Conservation (phyloP, 2,329 filamentous ascomycete species). For the Aspergillus sp. region DNA sequence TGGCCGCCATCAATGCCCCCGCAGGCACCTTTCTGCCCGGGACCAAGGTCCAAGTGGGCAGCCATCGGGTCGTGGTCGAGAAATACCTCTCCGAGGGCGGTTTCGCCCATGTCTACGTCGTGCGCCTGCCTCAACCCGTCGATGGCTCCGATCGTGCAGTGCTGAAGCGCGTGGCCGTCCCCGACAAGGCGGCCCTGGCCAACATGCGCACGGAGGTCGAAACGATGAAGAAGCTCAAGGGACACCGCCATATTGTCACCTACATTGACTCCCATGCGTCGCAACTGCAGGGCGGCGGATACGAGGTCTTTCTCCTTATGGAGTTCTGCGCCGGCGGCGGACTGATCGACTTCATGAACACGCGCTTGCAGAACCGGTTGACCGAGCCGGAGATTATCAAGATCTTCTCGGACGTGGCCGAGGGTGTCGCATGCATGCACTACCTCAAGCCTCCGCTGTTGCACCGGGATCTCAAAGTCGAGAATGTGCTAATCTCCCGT, state of each 20-base stretch:
- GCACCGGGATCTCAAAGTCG: constrained; percentile 94
- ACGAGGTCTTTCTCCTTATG: constrained; percentile 98
- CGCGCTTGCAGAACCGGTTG: constrained; percentile 88
- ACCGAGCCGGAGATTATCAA: constrained; percentile 97
- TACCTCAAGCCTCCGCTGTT: constrained; percentile 92
- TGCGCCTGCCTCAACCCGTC: constrained; percentile 76
- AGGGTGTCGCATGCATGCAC: constrained; percentile 98
- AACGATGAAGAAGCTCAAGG: constrained; percentile 99
- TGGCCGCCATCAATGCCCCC: constrained; percentile 48
- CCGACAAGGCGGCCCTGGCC: constrained; percentile 89
- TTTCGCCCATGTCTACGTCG: constrained; percentile 97
- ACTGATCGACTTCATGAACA: constrained; percentile 99
- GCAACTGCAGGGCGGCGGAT: constrained; percentile 86
- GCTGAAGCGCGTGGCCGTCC: constrained; percentile 91
- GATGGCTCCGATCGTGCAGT: constrained; percentile 80
- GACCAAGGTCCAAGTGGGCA: constrained; percentile 95
- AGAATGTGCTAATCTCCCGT: constrained; percentile 88
- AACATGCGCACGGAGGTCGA: constrained; percentile 99
- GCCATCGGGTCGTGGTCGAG: constrained; percentile 89
- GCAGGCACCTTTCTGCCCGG: constrained; percentile 87
- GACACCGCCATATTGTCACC: constrained; percentile 91
- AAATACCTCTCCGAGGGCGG: constrained; percentile 98
- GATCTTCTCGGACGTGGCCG: constrained; percentile 94
- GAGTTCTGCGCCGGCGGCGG: constrained; percentile 94
- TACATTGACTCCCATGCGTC: constrained; percentile 99